A percentile compares a stretch with the other conserved stretches of the same genome.
Conservation (phyloP, 2,329 filamentous ascomycete species). For the Monosporascus sp. region DNA sequence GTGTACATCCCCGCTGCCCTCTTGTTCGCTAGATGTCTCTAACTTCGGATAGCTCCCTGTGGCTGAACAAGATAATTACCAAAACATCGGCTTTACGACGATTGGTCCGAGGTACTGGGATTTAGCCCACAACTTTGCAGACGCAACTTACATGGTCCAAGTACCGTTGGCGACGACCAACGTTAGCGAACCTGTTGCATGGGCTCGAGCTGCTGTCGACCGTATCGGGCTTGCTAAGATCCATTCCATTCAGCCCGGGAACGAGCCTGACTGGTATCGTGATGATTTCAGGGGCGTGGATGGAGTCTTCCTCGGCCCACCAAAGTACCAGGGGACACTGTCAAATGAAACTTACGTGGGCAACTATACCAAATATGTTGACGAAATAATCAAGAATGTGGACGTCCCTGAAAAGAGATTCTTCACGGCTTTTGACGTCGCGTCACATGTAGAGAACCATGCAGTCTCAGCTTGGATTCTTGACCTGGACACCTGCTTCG, state of each 20-base stretch:
- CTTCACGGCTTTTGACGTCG: conserved; percentile 32
- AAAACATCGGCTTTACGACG: conserved; percentile 29
- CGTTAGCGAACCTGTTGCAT: conserved; percentile 29
- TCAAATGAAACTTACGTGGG: conserved; percentile 30
- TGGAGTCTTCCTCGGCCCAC: conserved; percentile 25
- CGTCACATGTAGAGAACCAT: conserved; percentile 20
- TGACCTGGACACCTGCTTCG: conserved; percentile 25
- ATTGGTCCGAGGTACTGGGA: conserved; percentile 32
- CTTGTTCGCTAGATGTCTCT: neutral
- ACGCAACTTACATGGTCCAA: conserved; percentile 30
- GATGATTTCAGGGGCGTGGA: conserved; percentile 19
- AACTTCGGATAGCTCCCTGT: conserved; percentile 18
- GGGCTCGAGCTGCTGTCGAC: conserved; percentile 25
- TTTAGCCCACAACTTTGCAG: conserved; percentile 25
- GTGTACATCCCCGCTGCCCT: too few relatives aligned
- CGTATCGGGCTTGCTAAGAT: conserved; percentile 27
- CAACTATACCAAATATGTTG: conserved; percentile 30
- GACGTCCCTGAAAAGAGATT: conserved; percentile 21
- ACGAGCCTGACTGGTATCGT: conserved; percentile 30
- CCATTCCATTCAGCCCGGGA: conserved; percentile 32
- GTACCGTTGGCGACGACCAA: conserved; percentile 31
- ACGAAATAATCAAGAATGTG: conserved; percentile 23
- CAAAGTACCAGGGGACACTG: conserved; percentile 29
- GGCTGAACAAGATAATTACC: conserved; percentile 29
- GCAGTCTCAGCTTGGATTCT: conserved; percentile 19